Evolutionary conservation across 225 moss, liverwort and hornwort species (phyloP), one percentile per base, ranked within the genome.

Genomic region (Bryum argenteum): DNA sequence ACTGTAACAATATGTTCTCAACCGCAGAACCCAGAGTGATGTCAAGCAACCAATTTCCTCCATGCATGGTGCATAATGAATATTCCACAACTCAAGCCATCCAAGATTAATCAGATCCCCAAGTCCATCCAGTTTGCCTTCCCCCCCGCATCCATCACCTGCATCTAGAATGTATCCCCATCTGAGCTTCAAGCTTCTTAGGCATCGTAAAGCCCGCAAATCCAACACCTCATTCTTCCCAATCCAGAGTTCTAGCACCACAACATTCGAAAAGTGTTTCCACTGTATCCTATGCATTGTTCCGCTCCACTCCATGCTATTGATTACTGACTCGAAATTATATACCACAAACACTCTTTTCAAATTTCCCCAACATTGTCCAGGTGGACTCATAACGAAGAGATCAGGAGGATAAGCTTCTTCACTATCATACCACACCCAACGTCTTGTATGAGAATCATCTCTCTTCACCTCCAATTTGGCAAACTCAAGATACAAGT

Each of bases 401-500:
- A 26, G 2, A 26, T 26, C 26, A 26, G 2, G 4, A 26, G 2
- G 4, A 26, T 2, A n/a, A n/a, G n/a, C n/a, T 26, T 15, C 22
- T 37, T 62, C 52, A 16, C 8, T 41, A 21, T 53, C 20, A 54
- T 72, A 53, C 72, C 60, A 71, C 61, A 71, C 45, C 61, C 47
- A 60, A 20, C 61, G 33, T n/a, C 48, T 59, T 12, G 33, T 18
- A 47, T 38, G 50, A 11, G 50, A 20, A 26, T 45, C 13, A 19
- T 61, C 71, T 33, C n/a, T 61, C 8, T 50, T 61, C 6, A 7
- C 71, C 60, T 71, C 71, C 3, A 15, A 61, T 38, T 61, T 51
- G 47, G 60, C 50, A 61, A 71, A 71, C 1, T 71, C 51, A 61
- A 37, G 20, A 61, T 71, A 71, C 38, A 71, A 44, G 47, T 60